Evolutionary conservation across 495 filamentous ascomycete genomes (phyloP), one percentile per base, ranked within the genome.

Genomic region (Xylaria sp.): DNA sequence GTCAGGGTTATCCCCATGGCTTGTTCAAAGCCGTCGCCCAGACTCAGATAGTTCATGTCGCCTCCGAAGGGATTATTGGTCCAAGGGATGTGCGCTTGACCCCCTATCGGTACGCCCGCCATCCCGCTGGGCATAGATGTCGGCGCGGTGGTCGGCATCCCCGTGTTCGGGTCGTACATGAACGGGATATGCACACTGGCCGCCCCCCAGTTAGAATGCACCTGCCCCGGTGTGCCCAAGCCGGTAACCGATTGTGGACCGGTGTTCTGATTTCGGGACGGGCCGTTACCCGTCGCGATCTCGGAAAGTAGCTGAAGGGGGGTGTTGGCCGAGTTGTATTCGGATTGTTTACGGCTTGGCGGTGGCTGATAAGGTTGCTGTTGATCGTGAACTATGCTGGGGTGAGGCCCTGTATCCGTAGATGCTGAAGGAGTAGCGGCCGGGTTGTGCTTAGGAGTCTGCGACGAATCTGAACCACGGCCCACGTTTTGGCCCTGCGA

Each of bases 271-370:
- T 21, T 74, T 65, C 68, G 77, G n/a, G 80, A 41, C 24, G 76
- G 77, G n/a, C 81, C 80, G 50, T 90, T 85, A 17, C 86, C 86
- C 69, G 88, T 89, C 35, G 90, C 90, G 44, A 92, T 86, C 75
- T 92, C 90, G 67, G 90, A 92, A 19, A 93, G 84, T 9, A 93
- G 76, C 65, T 92, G 89, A 17, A 92, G 82, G 0, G 88, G 88
- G 0, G 87, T 89, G 71, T 86, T 87, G 21, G 81, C 80, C 3
- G 79, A 76, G 59, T 76, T 73, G 19, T 73, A 69, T 50, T 75
- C 80, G 66, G 68, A 68, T 12, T 71, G 73, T 65, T 57, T 76
- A 31, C 68, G 63, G 61, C 76, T 75, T 61, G 70, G 78, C 44
- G 73, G 76, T 67, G 53, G 68, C 52, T 80, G 73, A 46, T 75